phyloP scores from a whole-genome alignment of 148 eudicot species.

The Rhododendron griersonianum region DNA sequence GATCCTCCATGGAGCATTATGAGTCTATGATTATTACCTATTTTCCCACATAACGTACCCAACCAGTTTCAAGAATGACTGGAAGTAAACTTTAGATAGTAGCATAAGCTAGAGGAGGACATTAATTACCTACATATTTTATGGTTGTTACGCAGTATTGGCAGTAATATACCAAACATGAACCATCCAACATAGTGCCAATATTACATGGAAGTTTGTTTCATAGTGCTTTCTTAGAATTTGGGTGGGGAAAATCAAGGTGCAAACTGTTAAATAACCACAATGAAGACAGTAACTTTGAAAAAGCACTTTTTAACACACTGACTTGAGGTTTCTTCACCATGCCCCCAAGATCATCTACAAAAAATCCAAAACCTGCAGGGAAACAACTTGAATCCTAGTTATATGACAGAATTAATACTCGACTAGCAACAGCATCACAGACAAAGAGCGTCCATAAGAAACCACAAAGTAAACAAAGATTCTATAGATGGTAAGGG shows the following conservation, averaged over 20 bases:
- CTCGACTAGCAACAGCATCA: background rate
- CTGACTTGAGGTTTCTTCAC: conserved; percentile 86
- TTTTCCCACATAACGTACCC: background rate
- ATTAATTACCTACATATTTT: background rate
- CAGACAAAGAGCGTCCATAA: background rate
- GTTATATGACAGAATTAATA: background rate
- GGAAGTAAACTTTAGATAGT: background rate
- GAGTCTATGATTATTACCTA: background rate
- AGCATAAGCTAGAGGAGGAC: background rate
- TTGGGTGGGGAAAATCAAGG: background rate
- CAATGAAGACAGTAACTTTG: background rate
- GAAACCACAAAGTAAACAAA: background rate
- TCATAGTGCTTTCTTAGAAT: background rate
- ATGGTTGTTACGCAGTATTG: background rate
- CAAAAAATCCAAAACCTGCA: conserved; percentile 89
- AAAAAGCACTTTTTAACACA: conserved; percentile 1
- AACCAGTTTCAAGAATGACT: background rate
- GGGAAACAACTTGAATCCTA: background rate
- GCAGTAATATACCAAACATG: background rate
- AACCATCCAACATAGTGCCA: background rate
- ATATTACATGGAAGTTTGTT: background rate
- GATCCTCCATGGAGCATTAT: background rate
- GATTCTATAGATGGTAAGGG: background rate
- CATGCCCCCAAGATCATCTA: conserved; percentile 71
- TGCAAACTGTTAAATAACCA: background rate